phyloP scores from a whole-genome alignment of 1,284 basidiomycete species.

The Apiotrichum mycotoxinovorans region DNA sequence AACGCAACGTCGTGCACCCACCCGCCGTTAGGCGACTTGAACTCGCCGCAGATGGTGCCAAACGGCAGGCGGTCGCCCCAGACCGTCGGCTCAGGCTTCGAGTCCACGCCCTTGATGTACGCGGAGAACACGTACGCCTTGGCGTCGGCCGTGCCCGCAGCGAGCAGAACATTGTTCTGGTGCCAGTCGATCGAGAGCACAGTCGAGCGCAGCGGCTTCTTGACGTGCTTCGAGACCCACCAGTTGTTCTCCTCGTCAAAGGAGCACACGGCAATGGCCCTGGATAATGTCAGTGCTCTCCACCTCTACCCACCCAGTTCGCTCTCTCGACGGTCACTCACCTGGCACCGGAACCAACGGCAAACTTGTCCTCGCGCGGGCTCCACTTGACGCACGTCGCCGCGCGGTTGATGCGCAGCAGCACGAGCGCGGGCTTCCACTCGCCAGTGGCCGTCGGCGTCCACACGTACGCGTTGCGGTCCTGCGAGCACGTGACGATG shows the following conservation, averaged over 20 bases:
- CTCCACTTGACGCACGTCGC: slow-evolving; percentile 96
- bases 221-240: slow-evolving; percentile 98
- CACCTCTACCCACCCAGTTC: no score
- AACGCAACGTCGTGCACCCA: slow-evolving; percentile 97
- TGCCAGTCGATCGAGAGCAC: slow-evolving; percentile 96
- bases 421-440: slow-evolving; percentile 97
- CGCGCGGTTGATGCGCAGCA: slow-evolving; percentile 90
- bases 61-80: slow-evolving; percentile 99
- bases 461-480: slow-evolving; percentile 99
- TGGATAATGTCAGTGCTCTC: slow-evolving; percentile 30
- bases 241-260: slow-evolving; percentile 97
- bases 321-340: no score
- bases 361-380: slow-evolving; percentile 97
- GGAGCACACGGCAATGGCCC: slow-evolving; percentile 88
- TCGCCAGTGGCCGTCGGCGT: slow-evolving; percentile 66
- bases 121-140: slow-evolving; percentile 97
- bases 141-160: slow-evolving; percentile 90
- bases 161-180: slow-evolving; percentile 92
- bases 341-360: slow-evolving; percentile 93
- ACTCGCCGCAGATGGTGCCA: slow-evolving; percentile 96
- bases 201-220: slow-evolving; percentile 92
- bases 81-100: slow-evolving; percentile 81
- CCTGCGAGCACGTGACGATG: slow-evolving; percentile 97
- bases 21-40: slow-evolving; percentile 77
- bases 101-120: slow-evolving; percentile 98